A percentile compares a stretch with the other conserved stretches of the same genome.
Conservation (phyloP, 495 filamentous ascomycete species). For the Neurospora pannonica region DNA sequence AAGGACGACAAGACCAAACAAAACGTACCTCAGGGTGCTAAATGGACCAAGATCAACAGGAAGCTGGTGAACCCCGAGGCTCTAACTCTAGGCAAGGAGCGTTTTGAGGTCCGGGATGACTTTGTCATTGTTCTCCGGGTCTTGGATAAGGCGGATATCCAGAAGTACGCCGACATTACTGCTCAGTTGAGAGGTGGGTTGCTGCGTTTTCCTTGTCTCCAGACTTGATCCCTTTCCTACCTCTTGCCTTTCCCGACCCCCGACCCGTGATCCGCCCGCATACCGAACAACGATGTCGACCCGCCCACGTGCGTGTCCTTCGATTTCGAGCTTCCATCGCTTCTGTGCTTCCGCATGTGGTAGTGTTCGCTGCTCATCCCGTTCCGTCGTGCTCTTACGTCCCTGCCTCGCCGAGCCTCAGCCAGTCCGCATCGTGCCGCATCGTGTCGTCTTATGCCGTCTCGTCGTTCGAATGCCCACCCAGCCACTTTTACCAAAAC, state of each 20-base stretch:
- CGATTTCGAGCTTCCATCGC: neutral
- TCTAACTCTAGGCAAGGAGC: slow-evolving; percentile 63
- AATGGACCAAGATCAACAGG: slow-evolving; percentile 85
- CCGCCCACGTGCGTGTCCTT: slow-evolving; percentile 1
- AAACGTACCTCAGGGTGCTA: slow-evolving; percentile 64
- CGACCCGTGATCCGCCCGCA: neutral
- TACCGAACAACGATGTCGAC: neutral
- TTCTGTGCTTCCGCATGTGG: slow-evolving; percentile 2
- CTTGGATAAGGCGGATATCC: slow-evolving; percentile 71
- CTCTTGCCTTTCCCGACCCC: neutral
- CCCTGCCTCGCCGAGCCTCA: neutral
- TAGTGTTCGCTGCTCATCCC: neutral
- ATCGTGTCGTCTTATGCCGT: neutral
- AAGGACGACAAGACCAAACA: slow-evolving; percentile 69
- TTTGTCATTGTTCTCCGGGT: slow-evolving; percentile 81
- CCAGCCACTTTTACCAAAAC: neutral
- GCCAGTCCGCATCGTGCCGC: neutral
- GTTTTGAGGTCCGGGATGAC: slow-evolving; percentile 71
- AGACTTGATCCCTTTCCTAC: neutral
- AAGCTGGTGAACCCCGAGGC: slow-evolving; percentile 76
- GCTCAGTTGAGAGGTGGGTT: slow-evolving; percentile 63
- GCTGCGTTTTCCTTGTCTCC: neutral
- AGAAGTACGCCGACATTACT: slow-evolving; percentile 66
- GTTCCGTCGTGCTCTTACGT: slow-evolving; percentile 1
- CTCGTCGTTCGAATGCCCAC: neutral